Evolutionary conservation across 1,284 basidiomycete species (phyloP).

Genomic region (Entoloma clypeatum): DNA sequence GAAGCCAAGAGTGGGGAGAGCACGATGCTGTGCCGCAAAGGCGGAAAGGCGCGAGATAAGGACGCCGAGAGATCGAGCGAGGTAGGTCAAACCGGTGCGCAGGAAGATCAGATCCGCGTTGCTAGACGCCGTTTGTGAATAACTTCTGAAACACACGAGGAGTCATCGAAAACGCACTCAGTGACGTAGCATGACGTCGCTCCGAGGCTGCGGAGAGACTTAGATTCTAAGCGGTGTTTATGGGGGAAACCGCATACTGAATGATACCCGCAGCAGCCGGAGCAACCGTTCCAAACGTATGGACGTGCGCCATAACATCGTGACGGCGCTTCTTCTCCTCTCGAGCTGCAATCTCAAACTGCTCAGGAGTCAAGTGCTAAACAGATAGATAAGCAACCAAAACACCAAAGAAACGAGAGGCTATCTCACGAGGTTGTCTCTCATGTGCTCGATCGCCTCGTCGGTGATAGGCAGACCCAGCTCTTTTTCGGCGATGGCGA

Average conservation of each 20-base stretch:
- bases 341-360: slow-evolving; percentile 88
- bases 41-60: slow-evolving; percentile 85
- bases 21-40: slow-evolving; percentile 67
- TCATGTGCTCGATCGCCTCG: slow-evolving; percentile 93
- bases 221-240: slow-evolving; percentile 1
- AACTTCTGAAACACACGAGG: neutral
- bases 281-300: slow-evolving; percentile 92
- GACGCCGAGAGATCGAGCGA: slow-evolving; percentile 84
- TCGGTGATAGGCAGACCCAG: slow-evolving; percentile 89
- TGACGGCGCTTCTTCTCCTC: slow-evolving; percentile 99
- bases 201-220: slow-evolving; percentile 61
- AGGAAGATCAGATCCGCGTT: slow-evolving; percentile 98
- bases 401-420: neutral
- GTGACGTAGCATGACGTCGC: slow-evolving; percentile 99
- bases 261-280: slow-evolving; percentile 97
- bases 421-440: slow-evolving; percentile 72
- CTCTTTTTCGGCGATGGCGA: slow-evolving; percentile 95
- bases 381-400: neutral
- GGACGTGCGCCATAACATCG: slow-evolving; percentile 99
- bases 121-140: slow-evolving; percentile 37
- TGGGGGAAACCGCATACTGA: slow-evolving; percentile 56
- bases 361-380: slow-evolving; percentile 82
- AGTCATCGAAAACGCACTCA: slow-evolving; percentile 56
- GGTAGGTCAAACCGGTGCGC: slow-evolving; percentile 79
- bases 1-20: slow-evolving; percentile 90